Base-by-base conservation (phyloP, 805 yeast genomes). In the Blastobotrys muscicola region DNA sequence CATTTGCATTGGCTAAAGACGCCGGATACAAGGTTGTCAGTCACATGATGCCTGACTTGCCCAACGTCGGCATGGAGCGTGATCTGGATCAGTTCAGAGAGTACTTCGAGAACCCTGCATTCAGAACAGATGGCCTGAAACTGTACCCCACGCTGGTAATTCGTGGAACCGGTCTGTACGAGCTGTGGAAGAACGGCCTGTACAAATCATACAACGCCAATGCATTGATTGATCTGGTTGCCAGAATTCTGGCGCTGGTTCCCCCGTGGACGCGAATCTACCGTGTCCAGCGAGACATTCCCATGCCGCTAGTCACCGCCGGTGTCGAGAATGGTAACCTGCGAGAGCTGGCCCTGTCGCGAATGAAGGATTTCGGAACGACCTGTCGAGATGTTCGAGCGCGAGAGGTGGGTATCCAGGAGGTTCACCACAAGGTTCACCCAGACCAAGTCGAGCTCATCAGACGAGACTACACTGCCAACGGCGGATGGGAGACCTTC, bases 181-280 rank as follows among this genome's bases (percentile, higher is more conserved):
- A 92, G 66, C 73, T 92, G 42, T 92, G 98, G 98, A 92, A 92
- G 61, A 84, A 85, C 38, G 98, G 97, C 3, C 74, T 85, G 49
- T 92, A 92, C 67, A 83, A 84, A 65, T 86, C 96, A 2, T 92
- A 92, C 62, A 85, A 89, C 58, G 96, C 97, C 33, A 86, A 87
- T 57, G 95, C 90, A 6, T 70, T 92, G 54, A 84, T 92, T 39
- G 98, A 92, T 62, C 70, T 92, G 48, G 97, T 92, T 40, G 98
- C 98, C 0, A 76, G 97, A 57, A 90, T 92, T 43, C 68, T 92
- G 70, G 96, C 97, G 0, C 70, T 92, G 46, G 97, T 92, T 4
- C 98, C 98, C 20, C 98, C 98, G 3, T 92, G 98, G 98, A 92
- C 98, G 2, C 80, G 98, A 67, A 92, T 92, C 55, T 92, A 92